Percentiles rank a stretch among this genome's conserved stretches.
phyloP scores from a whole-genome alignment of 768 basidiomycete genomes.

The Lanmaoa rubissima region DNA sequence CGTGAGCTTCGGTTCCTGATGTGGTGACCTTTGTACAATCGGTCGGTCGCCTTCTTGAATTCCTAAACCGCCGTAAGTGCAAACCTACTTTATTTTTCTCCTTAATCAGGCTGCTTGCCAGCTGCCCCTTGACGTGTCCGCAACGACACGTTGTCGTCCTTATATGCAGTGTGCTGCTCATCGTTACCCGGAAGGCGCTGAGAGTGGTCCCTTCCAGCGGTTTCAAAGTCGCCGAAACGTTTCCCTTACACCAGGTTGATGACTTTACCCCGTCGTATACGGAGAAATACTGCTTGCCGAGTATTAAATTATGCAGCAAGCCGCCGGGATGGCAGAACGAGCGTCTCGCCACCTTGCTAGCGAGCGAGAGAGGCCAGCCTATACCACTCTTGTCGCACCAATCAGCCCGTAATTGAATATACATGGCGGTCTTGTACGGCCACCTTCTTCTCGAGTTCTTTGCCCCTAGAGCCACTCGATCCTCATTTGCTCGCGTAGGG shows the following conservation, averaged over 20 bases:
- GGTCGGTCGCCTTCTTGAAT: not conserved
- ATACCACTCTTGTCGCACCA: not conserved
- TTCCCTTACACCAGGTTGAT: constrained; percentile 8
- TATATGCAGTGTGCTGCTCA: not conserved
- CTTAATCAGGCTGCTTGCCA: constrained; percentile 3
- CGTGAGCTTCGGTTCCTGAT: constrained; percentile 28
- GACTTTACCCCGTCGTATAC: constrained; percentile 3
- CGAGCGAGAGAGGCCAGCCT: not conserved
- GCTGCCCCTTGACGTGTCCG: constrained; percentile 24
- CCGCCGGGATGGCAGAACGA: constrained; percentile 8
- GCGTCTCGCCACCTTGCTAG: constrained; percentile 4
- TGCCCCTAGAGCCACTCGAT: constrained; percentile 36
- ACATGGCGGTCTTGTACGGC: constrained; percentile 19
- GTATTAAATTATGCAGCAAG: constrained; percentile 7
- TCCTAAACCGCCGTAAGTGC: constrained; percentile 16
- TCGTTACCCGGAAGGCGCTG: constrained; percentile 1
- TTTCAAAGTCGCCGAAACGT: constrained; percentile 3
- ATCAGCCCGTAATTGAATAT: constrained; percentile 14
- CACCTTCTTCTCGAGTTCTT: constrained; percentile 22
- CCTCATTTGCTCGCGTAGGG: constrained; percentile 36
- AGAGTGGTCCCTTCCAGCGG: not conserved
- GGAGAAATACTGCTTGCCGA: constrained; percentile 6
- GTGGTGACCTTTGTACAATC: constrained; percentile 7
- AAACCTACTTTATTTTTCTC: not conserved
- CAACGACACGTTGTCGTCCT: constrained; percentile 18